These are phyloP conservation scores for Picea engelmannii DNA, from an alignment of 83 land plant genomes.

Conservation along the genomic window DNA sequence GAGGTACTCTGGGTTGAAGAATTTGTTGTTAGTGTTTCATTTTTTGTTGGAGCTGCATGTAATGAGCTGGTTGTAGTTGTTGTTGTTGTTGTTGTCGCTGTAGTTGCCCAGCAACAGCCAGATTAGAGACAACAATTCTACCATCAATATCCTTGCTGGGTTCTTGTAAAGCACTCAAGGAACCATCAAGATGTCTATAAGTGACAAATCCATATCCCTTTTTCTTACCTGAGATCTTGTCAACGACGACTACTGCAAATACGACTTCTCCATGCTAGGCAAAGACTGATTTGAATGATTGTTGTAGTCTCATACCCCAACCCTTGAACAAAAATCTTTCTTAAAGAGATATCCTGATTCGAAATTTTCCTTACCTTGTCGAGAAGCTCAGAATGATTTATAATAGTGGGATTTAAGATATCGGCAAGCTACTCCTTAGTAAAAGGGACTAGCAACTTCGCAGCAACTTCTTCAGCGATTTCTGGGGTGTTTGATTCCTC, in stretches of 20 bases:
- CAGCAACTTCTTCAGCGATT: background rate
- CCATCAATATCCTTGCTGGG: slow-evolving; percentile 53
- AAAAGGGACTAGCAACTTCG: background rate
- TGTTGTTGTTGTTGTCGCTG: too few species aligned
- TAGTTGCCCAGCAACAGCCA: too few species aligned
- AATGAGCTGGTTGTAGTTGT: too few species aligned
- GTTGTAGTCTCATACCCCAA: too few species aligned
- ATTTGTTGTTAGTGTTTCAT: too few species aligned
- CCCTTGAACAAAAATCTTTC: slow-evolving; percentile 11
- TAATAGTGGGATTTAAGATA: background rate
- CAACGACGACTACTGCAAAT: slow-evolving; percentile 10
- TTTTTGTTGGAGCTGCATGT: too few species aligned
- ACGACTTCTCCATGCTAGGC: background rate
- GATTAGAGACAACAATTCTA: slow-evolving; percentile 15
- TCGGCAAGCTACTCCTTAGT: background rate
- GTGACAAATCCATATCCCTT: slow-evolving; percentile 20
- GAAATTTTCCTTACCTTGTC: slow-evolving; percentile 9
- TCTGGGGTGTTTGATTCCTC: background rate
- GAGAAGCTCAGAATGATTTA: slow-evolving; percentile 10
- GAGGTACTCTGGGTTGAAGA: too few species aligned
- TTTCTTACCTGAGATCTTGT: slow-evolving; percentile 35
- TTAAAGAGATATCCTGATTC: background rate
- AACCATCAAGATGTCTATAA: too few species aligned
- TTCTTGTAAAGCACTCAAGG: slow-evolving; percentile 36
- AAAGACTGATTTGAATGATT: background rate